phyloP scores from a whole-genome alignment of 441 rosid species.

The Croton laevigatus region DNA sequence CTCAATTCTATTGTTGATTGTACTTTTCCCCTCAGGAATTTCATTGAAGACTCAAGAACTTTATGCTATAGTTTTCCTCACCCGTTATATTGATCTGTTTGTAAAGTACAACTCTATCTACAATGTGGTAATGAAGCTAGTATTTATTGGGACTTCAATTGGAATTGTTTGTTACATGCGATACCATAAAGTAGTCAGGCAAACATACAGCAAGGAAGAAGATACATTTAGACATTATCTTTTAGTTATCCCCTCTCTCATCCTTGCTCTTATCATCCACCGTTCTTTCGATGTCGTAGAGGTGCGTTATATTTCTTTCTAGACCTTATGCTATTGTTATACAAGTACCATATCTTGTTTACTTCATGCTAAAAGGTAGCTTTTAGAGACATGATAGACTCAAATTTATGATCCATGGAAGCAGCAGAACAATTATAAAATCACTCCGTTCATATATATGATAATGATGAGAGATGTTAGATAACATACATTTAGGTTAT shows the following conservation, averaged over 20 bases:
- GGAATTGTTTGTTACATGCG: conserved; percentile 47
- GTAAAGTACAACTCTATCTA: conserved; percentile 30
- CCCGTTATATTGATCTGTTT: conserved; percentile 46
- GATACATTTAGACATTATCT: conserved; percentile 40
- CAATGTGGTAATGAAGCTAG: conserved; percentile 38
- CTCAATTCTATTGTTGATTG: not conserved
- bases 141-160: conserved; percentile 39
- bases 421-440: too few relatives aligned
- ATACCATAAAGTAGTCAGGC: conserved; percentile 40
- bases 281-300: conserved; percentile 22
- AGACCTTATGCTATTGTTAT: not conserved
- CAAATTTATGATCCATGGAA: not conserved
- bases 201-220: conserved; percentile 32
- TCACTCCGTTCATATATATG: too few relatives aligned
- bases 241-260: conserved; percentile 25
- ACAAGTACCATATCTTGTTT: not conserved
- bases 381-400: not conserved
- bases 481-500: not conserved
- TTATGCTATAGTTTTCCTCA: conserved; percentile 36
- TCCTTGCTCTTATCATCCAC: conserved; percentile 38
- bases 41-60: conserved; percentile 46
- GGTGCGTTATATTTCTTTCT: conserved; percentile 22
- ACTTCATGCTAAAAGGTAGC: not conserved
- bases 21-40: conserved; percentile 32
- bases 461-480: not conserved